A percentile compares a stretch with the other conserved stretches of the same genome.
Conservation (phyloP, 805 yeast genomes). For the Priceomyces medius region DNA sequence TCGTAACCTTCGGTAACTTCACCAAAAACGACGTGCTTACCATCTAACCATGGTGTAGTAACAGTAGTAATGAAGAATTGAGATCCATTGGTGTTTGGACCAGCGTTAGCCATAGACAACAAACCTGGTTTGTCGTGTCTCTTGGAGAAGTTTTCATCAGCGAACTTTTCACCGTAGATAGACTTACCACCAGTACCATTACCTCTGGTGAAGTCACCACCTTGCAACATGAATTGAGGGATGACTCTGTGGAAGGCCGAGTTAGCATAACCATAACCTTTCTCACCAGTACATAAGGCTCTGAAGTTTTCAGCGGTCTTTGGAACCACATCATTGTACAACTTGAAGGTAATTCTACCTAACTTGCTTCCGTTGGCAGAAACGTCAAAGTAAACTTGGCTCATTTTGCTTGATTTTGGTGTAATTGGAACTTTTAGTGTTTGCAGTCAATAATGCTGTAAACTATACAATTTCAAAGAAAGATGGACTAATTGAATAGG, state of each 20-base stretch:
- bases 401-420: conserved; percentile 36
- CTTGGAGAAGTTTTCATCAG: conserved; percentile 67
- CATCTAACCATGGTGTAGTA: conserved; percentile 75
- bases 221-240: conserved; percentile 96
- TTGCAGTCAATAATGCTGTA: neutral
- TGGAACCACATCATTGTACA: conserved; percentile 56
- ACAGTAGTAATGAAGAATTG: conserved; percentile 88
- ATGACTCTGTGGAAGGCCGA: conserved; percentile 96
- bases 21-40: conserved; percentile 77
- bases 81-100: conserved; percentile 90
- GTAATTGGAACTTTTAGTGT: neutral
- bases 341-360: conserved; percentile 82
- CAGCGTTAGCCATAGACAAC: conserved; percentile 90
- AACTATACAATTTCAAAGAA: neutral
- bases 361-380: conserved; percentile 71
- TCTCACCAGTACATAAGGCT: conserved; percentile 86
- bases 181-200: conserved; percentile 94
- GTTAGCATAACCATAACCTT: conserved; percentile 86
- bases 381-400: conserved; percentile 78
- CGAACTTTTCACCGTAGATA: conserved; percentile 69
- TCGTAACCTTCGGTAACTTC: conserved; percentile 68
- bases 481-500: neutral
- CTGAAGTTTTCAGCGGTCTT: conserved; percentile 80
- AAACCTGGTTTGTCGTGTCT: conserved; percentile 79
- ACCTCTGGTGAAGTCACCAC: conserved; percentile 55